Base-by-base conservation (phyloP, 768 basidiomycete genomes). In the Leucogyrophana mollusca region DNA sequence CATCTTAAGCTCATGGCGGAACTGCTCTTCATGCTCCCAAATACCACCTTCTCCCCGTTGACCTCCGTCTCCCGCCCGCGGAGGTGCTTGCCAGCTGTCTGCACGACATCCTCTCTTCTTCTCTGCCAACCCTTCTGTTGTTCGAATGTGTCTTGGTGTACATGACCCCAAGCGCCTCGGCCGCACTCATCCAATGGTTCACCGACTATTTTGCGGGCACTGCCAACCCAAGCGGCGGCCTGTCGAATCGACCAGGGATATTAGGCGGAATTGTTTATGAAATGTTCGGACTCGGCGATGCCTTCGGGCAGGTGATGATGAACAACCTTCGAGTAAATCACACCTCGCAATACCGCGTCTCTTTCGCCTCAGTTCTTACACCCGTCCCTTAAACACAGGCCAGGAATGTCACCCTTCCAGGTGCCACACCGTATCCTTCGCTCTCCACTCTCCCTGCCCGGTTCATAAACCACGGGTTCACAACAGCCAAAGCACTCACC, bases 121-220 rank as follows among this genome's bases (percentile, higher is more conserved):
- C 72, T 2, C 58, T 83, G 10, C 92, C 94, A 3, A 94, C 93
- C 1, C 77, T 97, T 2, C 72, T 97, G 18, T 68, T 97, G 8
- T 93, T 91, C 50, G 95, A 98, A 73, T 98, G 95, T 55, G 89
- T 97, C 14, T 77, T 96, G 45, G 92, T 83, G 11, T 97, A 99
- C 66, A 88, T 97, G 77, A 57, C 70, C 0, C 82, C 89, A 0
- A 58, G 66, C 3, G 69, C 73, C 3, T 85, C 85, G 1, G 71
- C 76, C 22, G 69, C 68, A 1, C 59, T 96, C 10, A 68, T 96
- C 2, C 63, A 69, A 30, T 94, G 90, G 88, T 93, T 94, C 58
- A 72, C 77, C 2, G 69, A 78, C 45, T 74, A 73, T 46, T 83
- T 80, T 57, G n/a, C 46, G 9, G 53, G 51, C 11, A 20, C 37